Evolutionary conservation across 768 basidiomycete species (phyloP), one percentile per base, ranked within the genome.

Genomic region (Kwoniella heveanensis): DNA sequence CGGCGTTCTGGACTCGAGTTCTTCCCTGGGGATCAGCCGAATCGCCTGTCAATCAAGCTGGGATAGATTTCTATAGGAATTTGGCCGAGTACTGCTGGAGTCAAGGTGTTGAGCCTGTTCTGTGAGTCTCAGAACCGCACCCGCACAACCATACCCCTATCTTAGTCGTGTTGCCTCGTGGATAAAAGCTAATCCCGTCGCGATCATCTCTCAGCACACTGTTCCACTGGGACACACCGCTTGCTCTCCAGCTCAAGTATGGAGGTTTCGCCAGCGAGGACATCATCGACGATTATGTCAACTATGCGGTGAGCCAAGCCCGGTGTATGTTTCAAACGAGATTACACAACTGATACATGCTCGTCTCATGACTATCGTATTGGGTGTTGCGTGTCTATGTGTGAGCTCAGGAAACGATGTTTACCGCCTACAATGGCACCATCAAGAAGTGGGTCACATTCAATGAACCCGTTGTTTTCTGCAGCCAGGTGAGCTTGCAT

Each of bases 1-100:
- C 84, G 1, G 81, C 85, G 30, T 83, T 83, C 5, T 86, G 85
- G 85, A 81, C 83, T 8, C 77, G 85, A 52, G 83, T 85, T 54
- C 82, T 83, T 44, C 84, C 85, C 1, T 85, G 85, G 59, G 84
- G 83, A 6, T 81, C 82, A 0, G 82, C 82, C 2, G 82, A 83
- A 55, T 84, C 84, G 13, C 85, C 85, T 0, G 77, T 85, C 17
- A 85, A 85, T 62, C 79, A 85, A 60, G 79, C 77, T 52, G 85
- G 80, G 0, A 67, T 86, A 39, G 60, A 83, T 29, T 83, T 83
- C 68, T 68, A 56, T 44, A 46, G 55, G 46, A 32, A 64, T 83
- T 82, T 85, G 22, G 83, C 61, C 25, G 50, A 52, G 2, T 61
- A 61, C 26, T 53, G 54, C 15, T 54, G 54, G 60, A 25, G 46